Base-by-base conservation (phyloP, 176 grass and related monocot genomes). In the Hordeum vulgare region DNA sequence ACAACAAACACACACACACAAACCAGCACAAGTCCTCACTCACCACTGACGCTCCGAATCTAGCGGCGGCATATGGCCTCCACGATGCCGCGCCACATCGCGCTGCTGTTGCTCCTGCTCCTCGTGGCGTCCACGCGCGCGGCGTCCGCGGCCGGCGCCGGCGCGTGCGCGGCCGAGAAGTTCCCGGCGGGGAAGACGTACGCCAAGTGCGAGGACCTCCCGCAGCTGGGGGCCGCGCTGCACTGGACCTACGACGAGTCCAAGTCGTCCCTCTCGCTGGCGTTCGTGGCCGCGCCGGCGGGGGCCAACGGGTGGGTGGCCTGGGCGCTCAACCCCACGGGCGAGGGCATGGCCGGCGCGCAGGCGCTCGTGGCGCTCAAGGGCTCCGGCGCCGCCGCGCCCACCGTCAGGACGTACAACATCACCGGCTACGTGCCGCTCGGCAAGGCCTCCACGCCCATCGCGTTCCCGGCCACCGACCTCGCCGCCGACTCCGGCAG, bases 271-370 rank as follows among this genome's bases (percentile, higher is more conserved):
- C 87, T 95, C 21, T 92, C 88, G 0, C 11, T 95, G 26, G 93
- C 93, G 12, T 92, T 95, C 85, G 90, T 92, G 56, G 87, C 87
- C 6, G 75, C 93, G 34, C 89, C 93, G 2, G 79, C 90, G 8
- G 61, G 31, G 5, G 0, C 78, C 7, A 71, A 71, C 40, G 93
- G 93, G 37, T 95, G 93, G 93, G 93, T 92, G 27, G 87, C 93
- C 18, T 94, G 90, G 93, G 93, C 63, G 0, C 88, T 95, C 13
- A 95, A 95, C 85, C 93, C 93, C 1, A 88, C 85, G 1, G 79
- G 75, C 33, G 87, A 86, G 21, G 87, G 90, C 85, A 95, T 95
- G 93, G 58, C 34, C 2, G 93, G 93, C 1, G 26, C 93, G 26
- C 93, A 95, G 87, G 82, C 93, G 75, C 90, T 95, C 26, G 77